Conservation (phyloP, 2,329 filamentous ascomycete genomes). For the Hyphodiscus sp. region DNA sequence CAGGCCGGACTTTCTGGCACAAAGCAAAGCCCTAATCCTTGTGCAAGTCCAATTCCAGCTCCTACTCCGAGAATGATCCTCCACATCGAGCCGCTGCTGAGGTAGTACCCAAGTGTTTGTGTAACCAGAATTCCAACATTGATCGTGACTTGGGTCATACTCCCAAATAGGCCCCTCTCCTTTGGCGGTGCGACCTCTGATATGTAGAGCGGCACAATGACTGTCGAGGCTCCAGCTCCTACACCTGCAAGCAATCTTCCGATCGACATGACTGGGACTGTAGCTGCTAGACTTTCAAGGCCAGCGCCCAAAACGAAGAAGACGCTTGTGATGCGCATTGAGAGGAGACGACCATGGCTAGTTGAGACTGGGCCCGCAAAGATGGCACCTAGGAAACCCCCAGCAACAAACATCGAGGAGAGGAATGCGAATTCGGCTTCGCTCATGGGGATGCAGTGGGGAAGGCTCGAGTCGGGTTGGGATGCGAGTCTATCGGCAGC, state of each 20-base stretch:
- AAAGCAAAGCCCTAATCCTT: conserved; percentile 65
- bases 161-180: conserved; percentile 71
- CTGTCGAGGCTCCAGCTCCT: conserved; percentile 81
- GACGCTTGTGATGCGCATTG: conserved; percentile 70
- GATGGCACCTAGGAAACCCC: conserved; percentile 79
- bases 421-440: conserved; percentile 76
- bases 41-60: conserved; percentile 58
- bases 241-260: conserved; percentile 77
- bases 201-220: conserved; percentile 91
- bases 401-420: conserved; percentile 85
- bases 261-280: conserved; percentile 59
- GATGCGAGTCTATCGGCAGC: conserved; percentile 30
- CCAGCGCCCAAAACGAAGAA: conserved; percentile 72
- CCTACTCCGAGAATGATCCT: conserved; percentile 73
- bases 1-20: conserved; percentile 85
- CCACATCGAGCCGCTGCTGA: conserved; percentile 77
- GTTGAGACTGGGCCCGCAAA: conserved; percentile 74
- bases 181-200: conserved; percentile 77
- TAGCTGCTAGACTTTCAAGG: conserved; percentile 65
- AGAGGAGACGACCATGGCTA: conserved; percentile 63
- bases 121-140: conserved; percentile 83
- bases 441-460: conserved; percentile 85
- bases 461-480: conserved; percentile 36
- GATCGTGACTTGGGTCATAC: conserved; percentile 87
- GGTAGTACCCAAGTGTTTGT: conserved; percentile 79